Evolutionary conservation across 1,284 basidiomycete species (phyloP), one percentile per base, ranked within the genome.

Genomic region (Sporisorium iseilematis-ciliati): DNA sequence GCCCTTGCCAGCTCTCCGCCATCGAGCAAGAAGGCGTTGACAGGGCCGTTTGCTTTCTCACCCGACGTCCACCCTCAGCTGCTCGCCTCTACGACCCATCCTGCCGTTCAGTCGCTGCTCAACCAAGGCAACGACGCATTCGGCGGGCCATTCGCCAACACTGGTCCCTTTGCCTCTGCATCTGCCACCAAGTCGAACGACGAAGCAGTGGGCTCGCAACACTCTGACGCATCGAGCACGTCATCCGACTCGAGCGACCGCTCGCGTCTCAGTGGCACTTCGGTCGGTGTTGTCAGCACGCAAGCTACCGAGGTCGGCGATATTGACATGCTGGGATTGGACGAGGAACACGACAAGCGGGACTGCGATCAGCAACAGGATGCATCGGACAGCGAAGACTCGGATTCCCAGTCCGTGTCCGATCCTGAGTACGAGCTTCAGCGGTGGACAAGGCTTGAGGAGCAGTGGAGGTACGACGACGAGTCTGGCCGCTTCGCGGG

Each of bases 391-490:
- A 59, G 48, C 33, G 61, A 60, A 38, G 50, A 46, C 20, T 64
- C 61, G 4, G 72, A 72, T 23, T 66, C 61, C 2, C 68, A 75
- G 23, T 69, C 69, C 20, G 65, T 68, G 6, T 31, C 20, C 8
- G 71, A 77, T 29, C 60, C 50, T 2, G 64, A 63, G 20, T 41
- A 51, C 18, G 69, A 75, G 50, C 60, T 73, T 40, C 62, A 67
- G 46, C 65, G 63, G 10, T 76, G 70, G 77, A 52, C 65, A 3
- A 51, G 61, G 20, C 33, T 79, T 20, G 75, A 77, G 46, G 82
- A 84, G 63, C 74, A 79, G 20, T 84, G 83, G 83, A 66, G 82
- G 23, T 84, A 84, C 61, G 82, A 84, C 54, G 82, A 84, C 54
- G 83, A 84, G 57, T 66, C 68, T 6, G 83, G 83, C 7, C 73